phyloP scores from a whole-genome alignment of 2,329 filamentous ascomycete species.

The Endothia cerciana region DNA sequence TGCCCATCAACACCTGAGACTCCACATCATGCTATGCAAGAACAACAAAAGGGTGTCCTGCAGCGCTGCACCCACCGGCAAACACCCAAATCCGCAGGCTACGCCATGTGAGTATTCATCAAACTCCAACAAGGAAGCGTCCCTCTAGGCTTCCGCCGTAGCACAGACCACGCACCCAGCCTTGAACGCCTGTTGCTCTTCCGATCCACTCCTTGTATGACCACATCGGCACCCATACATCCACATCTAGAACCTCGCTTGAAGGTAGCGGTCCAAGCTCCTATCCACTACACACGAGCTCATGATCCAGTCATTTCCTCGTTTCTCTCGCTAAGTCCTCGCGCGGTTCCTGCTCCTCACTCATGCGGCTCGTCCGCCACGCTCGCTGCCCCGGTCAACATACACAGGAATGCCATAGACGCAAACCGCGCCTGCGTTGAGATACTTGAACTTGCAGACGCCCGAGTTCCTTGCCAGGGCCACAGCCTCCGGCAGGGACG shows the following conservation, averaged over 20 bases:
- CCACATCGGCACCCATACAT: neutral
- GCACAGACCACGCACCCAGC: neutral
- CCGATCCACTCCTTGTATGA: conserved; percentile 1
- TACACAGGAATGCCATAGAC: conserved; percentile 96
- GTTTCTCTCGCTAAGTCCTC: neutral
- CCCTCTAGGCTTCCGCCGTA: neutral
- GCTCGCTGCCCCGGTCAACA: conserved; percentile 46
- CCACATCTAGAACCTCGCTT: neutral
- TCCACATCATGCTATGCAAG: neutral
- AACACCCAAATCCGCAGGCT: conserved; percentile 2
- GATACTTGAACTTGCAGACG: conserved; percentile 84
- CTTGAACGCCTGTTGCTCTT: neutral
- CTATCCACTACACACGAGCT: neutral
- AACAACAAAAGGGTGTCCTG: neutral
- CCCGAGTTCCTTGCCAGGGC: conserved; percentile 63
- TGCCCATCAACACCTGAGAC: neutral
- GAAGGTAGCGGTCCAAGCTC: neutral
- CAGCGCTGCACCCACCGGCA: neutral
- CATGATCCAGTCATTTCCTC: conserved; percentile 13
- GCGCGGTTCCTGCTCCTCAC: neutral
- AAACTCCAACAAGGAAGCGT: neutral
- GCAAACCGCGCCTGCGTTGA: conserved; percentile 92
- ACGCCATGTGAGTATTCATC: neutral
- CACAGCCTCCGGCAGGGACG: conserved; percentile 80
- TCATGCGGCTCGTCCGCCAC: neutral